phyloP scores from a whole-genome alignment of 257 asterid genomes.

The Catharanthus roseus region DNA sequence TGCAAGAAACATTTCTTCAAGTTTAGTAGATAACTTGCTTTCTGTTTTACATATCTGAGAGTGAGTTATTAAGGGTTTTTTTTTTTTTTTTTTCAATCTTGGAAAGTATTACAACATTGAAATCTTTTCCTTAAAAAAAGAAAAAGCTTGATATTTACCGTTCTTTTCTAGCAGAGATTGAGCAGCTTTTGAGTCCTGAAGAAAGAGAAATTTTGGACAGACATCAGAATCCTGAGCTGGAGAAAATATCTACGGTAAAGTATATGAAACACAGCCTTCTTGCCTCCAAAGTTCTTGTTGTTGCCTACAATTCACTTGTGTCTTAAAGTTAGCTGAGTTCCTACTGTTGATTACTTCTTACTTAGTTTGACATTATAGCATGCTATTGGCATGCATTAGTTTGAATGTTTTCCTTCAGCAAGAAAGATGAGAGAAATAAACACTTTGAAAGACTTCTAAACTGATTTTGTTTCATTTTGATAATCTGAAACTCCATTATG shows the following conservation, averaged over 20 bases:
- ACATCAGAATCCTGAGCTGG: conserved; percentile 44
- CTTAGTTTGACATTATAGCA: neutral
- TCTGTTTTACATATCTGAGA: neutral
- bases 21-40: neutral
- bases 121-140: too few relatives aligned
- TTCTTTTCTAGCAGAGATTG: conserved; percentile 56
- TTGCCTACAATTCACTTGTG: neutral
- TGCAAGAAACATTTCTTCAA: neutral
- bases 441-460: conserved; percentile 2
- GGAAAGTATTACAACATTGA: neutral
- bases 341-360: neutral
- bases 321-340: neutral
- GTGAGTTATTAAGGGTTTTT: neutral
- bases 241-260: conserved; percentile 62
- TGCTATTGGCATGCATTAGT: neutral
- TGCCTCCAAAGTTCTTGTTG: neutral
- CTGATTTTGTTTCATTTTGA: conserved; percentile 7
- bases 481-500: conserved; percentile 4
- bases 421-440: neutral
- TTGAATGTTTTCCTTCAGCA: neutral
- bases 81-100: neutral
- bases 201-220: conserved; percentile 67
- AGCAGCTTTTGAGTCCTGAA: conserved; percentile 62
- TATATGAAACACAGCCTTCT: conserved; percentile 1
- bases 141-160: neutral